Evolutionary conservation across 805 yeast species (phyloP), one percentile per base, ranked within the genome.

Genomic region (Candida adriatica): DNA sequence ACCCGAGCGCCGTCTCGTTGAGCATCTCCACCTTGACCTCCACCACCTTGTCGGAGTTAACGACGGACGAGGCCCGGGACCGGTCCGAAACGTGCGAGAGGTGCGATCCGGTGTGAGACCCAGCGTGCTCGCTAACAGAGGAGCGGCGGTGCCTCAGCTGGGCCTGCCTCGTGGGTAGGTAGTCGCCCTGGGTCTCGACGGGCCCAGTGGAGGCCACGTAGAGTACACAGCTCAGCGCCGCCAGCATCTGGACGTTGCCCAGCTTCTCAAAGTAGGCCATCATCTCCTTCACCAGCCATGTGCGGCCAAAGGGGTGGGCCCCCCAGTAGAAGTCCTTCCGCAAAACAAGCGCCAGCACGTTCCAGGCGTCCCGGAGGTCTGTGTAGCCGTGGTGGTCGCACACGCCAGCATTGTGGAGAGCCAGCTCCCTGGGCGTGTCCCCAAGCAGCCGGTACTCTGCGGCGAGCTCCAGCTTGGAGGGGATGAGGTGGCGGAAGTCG

Each of bases 231-330:
- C 90, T 73, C 42, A 87, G 56, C 86, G 84, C 82, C 1, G 94
- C 95, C 16, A 88, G 60, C 95, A 90, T 85, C 53, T 90, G 96
- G 17, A 85, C 57, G 47, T 90, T 80, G 2, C 78, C 75, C 25
- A 64, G 49, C 20, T 47, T 57, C 45, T 79, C 92, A 49, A 78
- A 86, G 45, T 79, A 78, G 1, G 53, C 49, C 48, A 88, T 63
- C 24, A 86, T 61, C 37, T 74, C 72, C 16, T 65, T 65, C 0
- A 85, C 64, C 15, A 85, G 59, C 82, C 85, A 73, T 9, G 65
- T 44, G 24, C 75, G 66, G 1, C 94, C 95, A 51, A 79, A 71
- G 0, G 87, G 88, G 51, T 84, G 94, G 5, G 70, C 58, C 0
- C 90, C 90, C 96, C 96, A 88, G 35, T 68, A 71, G 38, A 73